Percentiles rank a stretch among this genome's conserved stretches.
Evolutionary conservation across 2,329 filamentous ascomycete genomes (phyloP).

Genomic region (Stagonosporopsis tanaceti): DNA sequence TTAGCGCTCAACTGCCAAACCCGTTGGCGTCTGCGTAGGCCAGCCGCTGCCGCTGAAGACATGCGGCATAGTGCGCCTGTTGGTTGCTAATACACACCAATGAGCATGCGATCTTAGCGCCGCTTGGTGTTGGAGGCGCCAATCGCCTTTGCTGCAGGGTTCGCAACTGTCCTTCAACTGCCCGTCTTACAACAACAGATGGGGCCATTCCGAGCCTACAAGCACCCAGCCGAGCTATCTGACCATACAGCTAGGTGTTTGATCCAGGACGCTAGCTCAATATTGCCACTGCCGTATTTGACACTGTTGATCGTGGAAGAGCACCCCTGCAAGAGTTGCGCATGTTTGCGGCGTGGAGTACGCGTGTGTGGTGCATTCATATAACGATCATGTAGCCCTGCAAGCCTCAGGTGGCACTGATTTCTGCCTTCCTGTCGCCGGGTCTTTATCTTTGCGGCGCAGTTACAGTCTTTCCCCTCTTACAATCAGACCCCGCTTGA

Average conservation of each 20-base stretch:
- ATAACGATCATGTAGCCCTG: constrained; percentile 41
- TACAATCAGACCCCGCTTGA: constrained; percentile 23
- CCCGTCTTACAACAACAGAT: constrained; percentile 9
- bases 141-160: constrained; percentile 1
- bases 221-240: constrained; percentile 14
- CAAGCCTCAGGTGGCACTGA: constrained; percentile 42
- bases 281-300: constrained; percentile 14
- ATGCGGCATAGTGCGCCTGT: constrained; percentile 17
- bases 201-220: constrained; percentile 14
- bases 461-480: constrained; percentile 28
- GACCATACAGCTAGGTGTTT: constrained; percentile 4
- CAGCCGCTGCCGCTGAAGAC: constrained; percentile 19
- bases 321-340: constrained; percentile 20
- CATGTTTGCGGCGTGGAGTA: constrained; percentile 33
- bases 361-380: constrained; percentile 40
- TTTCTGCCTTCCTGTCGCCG: constrained; percentile 34
- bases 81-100: constrained; percentile 8
- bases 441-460: constrained; percentile 31
- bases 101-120: constrained; percentile 19
- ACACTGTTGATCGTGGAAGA: constrained; percentile 6
- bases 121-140: constrained; percentile 13
- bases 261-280: constrained; percentile 13
- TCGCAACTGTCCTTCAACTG: constrained; percentile 11
- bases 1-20: constrained; percentile 15
- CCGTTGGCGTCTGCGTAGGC: constrained; percentile 14